Base-by-base conservation (phyloP, 495 filamentous ascomycete species). In the Hyaloscypha hepaticicola region DNA sequence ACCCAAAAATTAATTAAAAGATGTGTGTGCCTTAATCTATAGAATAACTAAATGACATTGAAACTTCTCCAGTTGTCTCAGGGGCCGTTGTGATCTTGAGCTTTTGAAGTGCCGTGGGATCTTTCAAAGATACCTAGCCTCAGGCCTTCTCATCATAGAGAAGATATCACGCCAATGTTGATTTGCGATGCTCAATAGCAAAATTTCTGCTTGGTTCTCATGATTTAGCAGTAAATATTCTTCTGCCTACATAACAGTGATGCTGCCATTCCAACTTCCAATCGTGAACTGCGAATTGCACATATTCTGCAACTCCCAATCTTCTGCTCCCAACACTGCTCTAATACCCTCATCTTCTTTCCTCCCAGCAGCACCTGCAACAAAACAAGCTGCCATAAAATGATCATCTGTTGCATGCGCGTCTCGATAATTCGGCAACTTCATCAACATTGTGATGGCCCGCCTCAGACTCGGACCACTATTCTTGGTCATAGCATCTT, bases 371-470 rank as follows among this genome's bases (percentile, higher is more conserved):
- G 78, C 76, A 25, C 85, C 85, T 0, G 84, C 83, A 5, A 85
- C 82, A 73, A 87, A 88, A 63, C 80, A 64, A 0, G 79, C 78
- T 12, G 82, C 74, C 81, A 87, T 88, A 65, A 85, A 86, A 70
- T 88, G 85, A 70, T 87, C 85, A 67, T 88, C 85, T 0, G 85
- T 87, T 7, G 76, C 84, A 74, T 88, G 85, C 2, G 85, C 85
- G 71, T 87, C 85, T 29, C 84, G 65, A 66, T 77, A 88, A 31
- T 75, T 69, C 19, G 85, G 85, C 66, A 85, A 79, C 72, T 87
- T 86, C 85, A 87, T 88, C 70, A 88, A 65, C 55, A 80, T 74
- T 1, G 81, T 82, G 64, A 84, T 78, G 5, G 78, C 81, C 24
- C 83, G 66, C 7, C 83, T 64, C 55, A 87, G 66, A 61, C 67